Conservation (phyloP, 345 rosid species). For the Bruguiera sexangula region DNA sequence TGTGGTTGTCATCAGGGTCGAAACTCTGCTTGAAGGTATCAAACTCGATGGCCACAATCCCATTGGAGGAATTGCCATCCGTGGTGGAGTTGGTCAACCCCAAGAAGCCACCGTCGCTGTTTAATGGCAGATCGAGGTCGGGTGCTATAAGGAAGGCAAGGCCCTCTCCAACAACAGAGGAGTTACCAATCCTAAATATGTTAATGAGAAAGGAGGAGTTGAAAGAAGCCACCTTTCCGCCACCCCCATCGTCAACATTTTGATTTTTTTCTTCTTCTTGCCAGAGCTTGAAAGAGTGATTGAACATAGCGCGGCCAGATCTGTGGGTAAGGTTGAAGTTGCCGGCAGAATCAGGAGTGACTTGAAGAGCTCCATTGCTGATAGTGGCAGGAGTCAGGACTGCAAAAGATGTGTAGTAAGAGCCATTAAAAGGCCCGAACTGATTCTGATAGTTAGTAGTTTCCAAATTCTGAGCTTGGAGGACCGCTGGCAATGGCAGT, state of each 20-base stretch:
- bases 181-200: neutral
- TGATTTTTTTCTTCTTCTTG: neutral
- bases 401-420: slow-evolving; percentile 13
- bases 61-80: too few relatives aligned
- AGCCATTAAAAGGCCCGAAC: slow-evolving; percentile 15
- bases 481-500: neutral
- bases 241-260: neutral
- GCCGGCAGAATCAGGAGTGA: slow-evolving; percentile 46
- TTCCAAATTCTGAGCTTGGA: slow-evolving; percentile 1
- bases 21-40: too few relatives aligned
- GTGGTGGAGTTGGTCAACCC: too few relatives aligned
- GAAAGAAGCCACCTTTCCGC: slow-evolving; percentile 7
- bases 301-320: neutral
- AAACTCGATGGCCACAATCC: too few relatives aligned
- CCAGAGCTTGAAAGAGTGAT: neutral
- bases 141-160: neutral
- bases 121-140: slow-evolving; percentile 23
- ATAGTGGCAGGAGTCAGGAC: slow-evolving; percentile 25
- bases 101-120: slow-evolving; percentile 42
- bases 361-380: slow-evolving; percentile 43
- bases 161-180: neutral
- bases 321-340: slow-evolving; percentile 23
- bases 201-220: neutral
- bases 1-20: too few relatives aligned
- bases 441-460: neutral